Evolutionary conservation across 495 filamentous ascomycete genomes (phyloP).

Genomic region (Penicillium diatomitis): DNA sequence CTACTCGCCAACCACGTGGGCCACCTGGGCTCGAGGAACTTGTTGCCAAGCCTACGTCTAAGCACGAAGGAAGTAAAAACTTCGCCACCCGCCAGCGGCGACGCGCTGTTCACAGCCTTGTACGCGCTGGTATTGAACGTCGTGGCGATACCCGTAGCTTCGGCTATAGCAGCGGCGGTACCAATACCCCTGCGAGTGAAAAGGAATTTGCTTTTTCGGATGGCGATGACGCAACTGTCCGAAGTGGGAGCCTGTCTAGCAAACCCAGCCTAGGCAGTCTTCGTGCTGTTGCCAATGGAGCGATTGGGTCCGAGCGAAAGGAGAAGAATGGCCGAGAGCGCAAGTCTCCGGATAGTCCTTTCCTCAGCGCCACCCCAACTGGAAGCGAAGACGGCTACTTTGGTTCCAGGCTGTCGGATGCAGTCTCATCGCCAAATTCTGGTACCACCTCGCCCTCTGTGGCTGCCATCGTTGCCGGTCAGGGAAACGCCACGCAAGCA

Average conservation of each 20-base stretch:
- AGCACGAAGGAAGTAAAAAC: conserved; percentile 96
- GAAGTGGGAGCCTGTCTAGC: conserved; percentile 73
- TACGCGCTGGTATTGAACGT: conserved; percentile 82
- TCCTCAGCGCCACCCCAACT: conserved; percentile 37
- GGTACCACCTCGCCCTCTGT: conserved; percentile 32
- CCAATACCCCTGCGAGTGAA: conserved; percentile 84
- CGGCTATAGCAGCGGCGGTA: conserved; percentile 57
- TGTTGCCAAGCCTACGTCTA: conserved; percentile 79
- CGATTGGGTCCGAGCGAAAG: conserved; percentile 77
- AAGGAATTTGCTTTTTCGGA: conserved; percentile 75
- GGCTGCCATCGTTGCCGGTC: conserved; percentile 39
- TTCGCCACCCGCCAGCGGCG: conserved; percentile 91
- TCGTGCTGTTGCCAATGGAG: conserved; percentile 67
- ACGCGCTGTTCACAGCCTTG: conserved; percentile 80
- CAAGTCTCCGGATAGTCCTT: conserved; percentile 41
- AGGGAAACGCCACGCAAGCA: conserved; percentile 34
- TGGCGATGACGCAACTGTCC: conserved; percentile 72
- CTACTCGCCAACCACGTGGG: conserved; percentile 84
- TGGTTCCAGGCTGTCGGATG: conserved; percentile 41
- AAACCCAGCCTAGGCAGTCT: conserved; percentile 72
- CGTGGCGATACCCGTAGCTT: conserved; percentile 54
- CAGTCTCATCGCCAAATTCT: conserved; percentile 21
- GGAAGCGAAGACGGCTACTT: conserved; percentile 53
- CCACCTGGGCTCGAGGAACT: conserved; percentile 91
- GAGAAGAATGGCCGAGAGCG: conserved; percentile 52